These are phyloP conservation scores for Melaleuca quinquenervia DNA, from an alignment of 345 rosid species.

Conservation along the genomic window DNA sequence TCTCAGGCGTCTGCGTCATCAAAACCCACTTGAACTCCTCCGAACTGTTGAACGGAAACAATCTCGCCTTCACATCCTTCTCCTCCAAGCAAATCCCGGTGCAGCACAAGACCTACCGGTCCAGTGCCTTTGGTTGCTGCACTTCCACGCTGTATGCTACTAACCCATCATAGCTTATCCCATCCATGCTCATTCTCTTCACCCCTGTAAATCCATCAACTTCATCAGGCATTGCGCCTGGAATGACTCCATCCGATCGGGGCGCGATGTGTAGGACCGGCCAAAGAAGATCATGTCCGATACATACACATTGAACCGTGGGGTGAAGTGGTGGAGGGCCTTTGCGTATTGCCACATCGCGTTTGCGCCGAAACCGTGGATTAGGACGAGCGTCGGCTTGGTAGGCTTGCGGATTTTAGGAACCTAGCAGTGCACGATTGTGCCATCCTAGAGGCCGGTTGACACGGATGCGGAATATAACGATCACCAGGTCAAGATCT, in stretches of 20 bases:
- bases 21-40: conserved; percentile 55
- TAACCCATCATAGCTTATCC: conserved; percentile 77
- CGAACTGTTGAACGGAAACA: conserved; percentile 45
- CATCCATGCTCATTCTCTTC: conserved; percentile 35
- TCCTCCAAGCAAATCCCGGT: conserved; percentile 73
- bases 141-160: conserved; percentile 65
- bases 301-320: conserved; percentile 57
- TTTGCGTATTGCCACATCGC: conserved; percentile 79
- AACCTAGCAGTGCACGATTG: conserved; percentile 64
- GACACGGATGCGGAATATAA: conserved; percentile 4
- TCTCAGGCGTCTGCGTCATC: conserved; percentile 61
- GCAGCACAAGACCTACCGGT: conserved; percentile 57
- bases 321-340: conserved; percentile 40
- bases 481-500: too few relatives aligned
- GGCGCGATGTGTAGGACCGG: conserved; percentile 27
- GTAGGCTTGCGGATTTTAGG: conserved; percentile 23
- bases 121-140: conserved; percentile 39
- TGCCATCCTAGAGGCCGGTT: conserved; percentile 46
- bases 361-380: conserved; percentile 74
- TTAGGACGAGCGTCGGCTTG: conserved; percentile 38
- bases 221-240: conserved; percentile 52
- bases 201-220: conserved; percentile 49
- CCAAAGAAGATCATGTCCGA: conserved; percentile 75
- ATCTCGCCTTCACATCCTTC: conserved; percentile 49
- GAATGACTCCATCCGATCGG: conserved; percentile 43